Base-by-base conservation (phyloP, 2,329 filamentous ascomycete species). In the Amphichorda felina region DNA sequence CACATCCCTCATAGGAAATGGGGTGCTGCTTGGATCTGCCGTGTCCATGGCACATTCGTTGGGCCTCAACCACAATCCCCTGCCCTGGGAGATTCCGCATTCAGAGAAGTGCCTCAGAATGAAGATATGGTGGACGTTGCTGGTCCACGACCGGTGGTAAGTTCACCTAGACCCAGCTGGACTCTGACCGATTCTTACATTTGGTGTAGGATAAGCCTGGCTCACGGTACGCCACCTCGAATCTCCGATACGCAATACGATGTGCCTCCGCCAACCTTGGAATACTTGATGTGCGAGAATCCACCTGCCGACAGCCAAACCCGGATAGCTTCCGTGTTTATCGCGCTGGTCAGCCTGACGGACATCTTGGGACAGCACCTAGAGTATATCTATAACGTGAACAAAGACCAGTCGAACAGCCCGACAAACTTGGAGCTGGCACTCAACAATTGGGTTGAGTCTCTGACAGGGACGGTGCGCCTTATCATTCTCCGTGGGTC, bases 1-100 rank as follows among this genome's bases (percentile, higher is more conserved):
- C 6, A 74, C 71, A 6, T 71, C 70, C 2, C 66, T 77, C 46
- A 68, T 73, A 5, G 72, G 72, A 0, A 75, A 76, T 41, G 65
- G 64, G 1, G 58, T 67, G 0, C 55, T 64, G 26, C 50, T 72
- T 1, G 70, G 69, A 0, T 59, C 62, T 0, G 66, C 68, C 0
- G 57, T 75, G 7, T 63, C 68, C 1, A 52, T 75, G 32, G 66
- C 67, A 0, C 62, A 75, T 44, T 66, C 66, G 0, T 50, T 75
- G 0, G 72, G 71, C 1, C 46, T 75, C 4, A 73, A 76, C 41
- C 61, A 68, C 9, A 60, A 72, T 31, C 66, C 70, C 0, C 50
- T 58, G 2, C 51, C 51, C 4, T 76, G 72, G 72, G 62, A 66
- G 35, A 66, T 75, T n/a, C 55, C 66, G 0, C 45, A 55, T 3